Base-by-base conservation (phyloP, 495 filamentous ascomycete species). In the Neurospora sp. region DNA sequence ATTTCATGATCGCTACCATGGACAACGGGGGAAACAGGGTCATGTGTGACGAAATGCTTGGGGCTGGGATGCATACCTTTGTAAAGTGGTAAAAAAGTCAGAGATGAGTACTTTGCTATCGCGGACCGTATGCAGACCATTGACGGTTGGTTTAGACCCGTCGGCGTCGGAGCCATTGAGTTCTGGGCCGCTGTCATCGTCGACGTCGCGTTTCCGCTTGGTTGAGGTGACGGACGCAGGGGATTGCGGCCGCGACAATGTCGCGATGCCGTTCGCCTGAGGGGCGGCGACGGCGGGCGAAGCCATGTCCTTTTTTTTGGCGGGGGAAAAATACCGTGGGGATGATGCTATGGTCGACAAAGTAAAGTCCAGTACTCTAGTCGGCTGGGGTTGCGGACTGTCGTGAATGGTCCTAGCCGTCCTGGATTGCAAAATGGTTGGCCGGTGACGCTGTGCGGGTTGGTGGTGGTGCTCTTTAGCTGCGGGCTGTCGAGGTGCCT, bases 121-220 rank as follows among this genome's bases (percentile, higher is more conserved):
- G 1, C 69, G 69, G 8, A 20, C 70, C 38, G 72, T 39, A 70
- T 77, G 76, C 73, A 76, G 14, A 42, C 77, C 78, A 72, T 82
- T 80, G 70, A 78, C 69, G 23, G 76, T 41, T n/a, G 73, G 76
- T 77, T 81, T 82, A 7, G 76, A 72, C 27, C 71, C 72, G 39
- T 73, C 69, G 74, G 66, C 41, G 39, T 73, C 69, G 73, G 66
- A 44, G 76, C 72, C 73, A 78, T 82, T 80, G 74, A 75, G 16
- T 18, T 74, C 74, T 54, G 76, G 48, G n/a, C 78, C 77, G 72
- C 77, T 76, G 72, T 83, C 83, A 72, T 84, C 83, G 75, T 74
- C 82, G 11, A 83, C 74, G 77, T 87, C 87, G 83, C 86, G 87
- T 80, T 89, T 89, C 77, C 87, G 84, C 82, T 89, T 89, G 79